Conservation (phyloP, 805 yeast species). For the Wickerhamiella bombiphila region DNA sequence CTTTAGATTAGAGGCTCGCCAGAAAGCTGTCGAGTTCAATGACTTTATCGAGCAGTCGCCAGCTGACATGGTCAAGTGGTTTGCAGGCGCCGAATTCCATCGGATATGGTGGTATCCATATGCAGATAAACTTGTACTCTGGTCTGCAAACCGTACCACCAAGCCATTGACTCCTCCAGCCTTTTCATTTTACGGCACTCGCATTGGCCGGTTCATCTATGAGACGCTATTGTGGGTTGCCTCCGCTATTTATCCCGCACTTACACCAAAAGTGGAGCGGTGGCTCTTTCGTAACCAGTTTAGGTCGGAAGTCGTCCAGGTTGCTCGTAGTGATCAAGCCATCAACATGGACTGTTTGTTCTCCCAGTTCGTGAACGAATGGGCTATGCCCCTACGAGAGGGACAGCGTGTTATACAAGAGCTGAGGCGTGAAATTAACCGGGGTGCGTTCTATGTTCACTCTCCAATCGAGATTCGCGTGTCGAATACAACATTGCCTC, state of each 20-base stretch:
- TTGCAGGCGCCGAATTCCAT: conserved; percentile 83
- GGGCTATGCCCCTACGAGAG: conserved; percentile 80
- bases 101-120: conserved; percentile 98
- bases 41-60: conserved; percentile 38
- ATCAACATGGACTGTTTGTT: conserved; percentile 92
- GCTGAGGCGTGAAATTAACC: conserved; percentile 35
- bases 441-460: conserved; percentile 66
- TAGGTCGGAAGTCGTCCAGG: conserved; percentile 34
- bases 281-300: conserved; percentile 79
- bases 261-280: conserved; percentile 73
- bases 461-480: conserved; percentile 93
- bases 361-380: conserved; percentile 87
- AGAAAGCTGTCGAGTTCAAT: conserved; percentile 68
- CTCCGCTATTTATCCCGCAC: conserved; percentile 53
- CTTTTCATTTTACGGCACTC: conserved; percentile 74
- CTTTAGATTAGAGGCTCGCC: conserved; percentile 64
- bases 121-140: conserved; percentile 65
- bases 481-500: conserved; percentile 47
- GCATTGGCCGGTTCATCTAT: conserved; percentile 62
- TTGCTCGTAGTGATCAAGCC: conserved; percentile 71
- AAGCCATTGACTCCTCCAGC: conserved; percentile 51
- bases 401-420: conserved; percentile 56
- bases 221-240: conserved; percentile 68
- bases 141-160: conserved; percentile 74
- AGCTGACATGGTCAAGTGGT: conserved; percentile 55